Base-by-base conservation (phyloP, 768 basidiomycete species). In the Mycena rebaudengoi region DNA sequence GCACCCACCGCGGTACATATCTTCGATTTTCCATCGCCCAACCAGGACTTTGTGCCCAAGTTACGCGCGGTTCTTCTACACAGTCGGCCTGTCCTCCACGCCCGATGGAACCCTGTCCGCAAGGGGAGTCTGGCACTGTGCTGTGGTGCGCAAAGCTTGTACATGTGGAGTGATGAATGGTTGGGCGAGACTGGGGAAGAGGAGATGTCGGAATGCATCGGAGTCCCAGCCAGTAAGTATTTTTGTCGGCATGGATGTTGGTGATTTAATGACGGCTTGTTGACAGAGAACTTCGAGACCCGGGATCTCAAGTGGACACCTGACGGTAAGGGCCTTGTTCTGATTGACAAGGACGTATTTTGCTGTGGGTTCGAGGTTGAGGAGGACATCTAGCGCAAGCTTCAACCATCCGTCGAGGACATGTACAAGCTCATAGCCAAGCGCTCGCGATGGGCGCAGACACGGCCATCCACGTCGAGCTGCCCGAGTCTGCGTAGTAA, bases 131-230 rank as follows among this genome's bases (percentile, higher is more conserved):
- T 96, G 23, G 86, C 82, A 0, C 68, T 92, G 10, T 90, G 91
- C 65, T 91, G 89, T 68, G 90, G 89, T 12, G 83, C 76, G 49
- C 84, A 85, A 57, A 87, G 89, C 55, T 72, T 93, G 23, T 92
- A 91, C 74, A 86, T 83, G 8, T 95, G 93, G 93, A 92, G 90
- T 66, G 91, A 93, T 64, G 92, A 94, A 69, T 93, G 91, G 91
- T 76, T 87, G 16, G 83, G 82, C 28, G 87, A 87, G 44, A 80
- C 75, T 6, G 85, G 82, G 5, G 79, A 78, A 20, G 84, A 87
- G 70, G 94, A 95, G 70, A 90, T 95, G 77, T 94, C 94, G 3
- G 96, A 97, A 75, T 96, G 94, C 69, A 86, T 96, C 32, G 93
- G 93, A 7, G 87, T 98, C 5, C 96, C 96, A 32, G 86, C 91